Evolutionary conservation across 352 stramenopile genomes (phyloP).

Genomic region (Phytophthora sansomeana): DNA sequence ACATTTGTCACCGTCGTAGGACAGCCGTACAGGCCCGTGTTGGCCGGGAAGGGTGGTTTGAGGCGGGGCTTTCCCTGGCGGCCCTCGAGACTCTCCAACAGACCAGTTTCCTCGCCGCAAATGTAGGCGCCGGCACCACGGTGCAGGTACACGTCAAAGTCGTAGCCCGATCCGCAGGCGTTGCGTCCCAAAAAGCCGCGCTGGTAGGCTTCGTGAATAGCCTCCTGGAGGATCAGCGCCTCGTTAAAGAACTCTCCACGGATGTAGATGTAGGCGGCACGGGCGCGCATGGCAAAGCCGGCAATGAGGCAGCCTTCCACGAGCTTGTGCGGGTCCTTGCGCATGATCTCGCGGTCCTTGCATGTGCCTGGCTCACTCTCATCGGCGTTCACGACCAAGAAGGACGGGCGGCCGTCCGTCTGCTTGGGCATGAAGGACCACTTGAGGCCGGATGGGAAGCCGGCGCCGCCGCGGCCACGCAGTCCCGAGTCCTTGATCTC

Average conservation of each 20-base stretch:
- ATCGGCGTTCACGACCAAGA: constrained; percentile 99
- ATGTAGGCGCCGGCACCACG: constrained; percentile 99
- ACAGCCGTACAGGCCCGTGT: constrained; percentile 99
- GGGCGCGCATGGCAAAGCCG: constrained; percentile 98
- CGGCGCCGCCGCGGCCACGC: constrained; percentile 97
- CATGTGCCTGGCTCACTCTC: constrained; percentile 99
- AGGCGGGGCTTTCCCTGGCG: constrained; percentile 97
- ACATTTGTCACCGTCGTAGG: constrained; percentile 99
- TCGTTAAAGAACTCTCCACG: constrained; percentile 99
- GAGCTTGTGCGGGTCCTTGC: constrained; percentile 99
- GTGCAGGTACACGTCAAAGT: constrained; percentile 99
- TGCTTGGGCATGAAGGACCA: constrained; percentile 99
- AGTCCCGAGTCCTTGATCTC: constrained; percentile 99
- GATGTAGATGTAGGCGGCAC: constrained; percentile 99
- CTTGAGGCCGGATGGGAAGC: constrained; percentile 99
- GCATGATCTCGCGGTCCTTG: constrained; percentile 99
- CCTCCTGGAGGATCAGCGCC: constrained; percentile 97
- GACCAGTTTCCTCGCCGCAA: constrained; percentile 99
- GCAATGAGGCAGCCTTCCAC: constrained; percentile 98
- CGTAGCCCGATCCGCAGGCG: constrained; percentile 98
- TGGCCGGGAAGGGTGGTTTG: constrained; percentile 99
- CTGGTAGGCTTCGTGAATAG: constrained; percentile 99
- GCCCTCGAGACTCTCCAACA: constrained; percentile 98
- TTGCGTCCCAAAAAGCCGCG: constrained; percentile 97
- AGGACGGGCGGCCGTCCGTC: constrained; percentile 98